Evolutionary conservation across 148 eudicot species (phyloP).

Genomic region (Amaranthus cruentus): DNA sequence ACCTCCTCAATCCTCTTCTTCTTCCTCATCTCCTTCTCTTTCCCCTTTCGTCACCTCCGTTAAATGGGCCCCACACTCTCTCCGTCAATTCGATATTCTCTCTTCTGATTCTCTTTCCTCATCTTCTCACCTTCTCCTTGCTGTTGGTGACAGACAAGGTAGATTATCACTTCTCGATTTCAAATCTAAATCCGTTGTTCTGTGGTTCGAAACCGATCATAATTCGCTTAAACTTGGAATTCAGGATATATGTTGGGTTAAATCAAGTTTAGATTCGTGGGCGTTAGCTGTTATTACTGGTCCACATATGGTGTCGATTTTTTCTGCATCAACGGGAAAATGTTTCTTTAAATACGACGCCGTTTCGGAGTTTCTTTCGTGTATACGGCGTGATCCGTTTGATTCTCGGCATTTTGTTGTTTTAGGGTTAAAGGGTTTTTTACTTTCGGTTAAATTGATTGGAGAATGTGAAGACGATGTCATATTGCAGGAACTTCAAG

Average conservation of each 20-base stretch:
- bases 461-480: conserved; percentile 66
- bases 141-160: conserved; percentile 89
- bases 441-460: conserved; percentile 46
- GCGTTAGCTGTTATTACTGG: conserved; percentile 70
- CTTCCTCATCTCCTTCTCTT: conserved; percentile 35
- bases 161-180: conserved; percentile 61
- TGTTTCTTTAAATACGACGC: conserved; percentile 87
- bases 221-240: conserved; percentile 47
- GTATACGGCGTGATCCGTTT: conserved; percentile 75
- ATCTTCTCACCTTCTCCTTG: conserved; percentile 53
- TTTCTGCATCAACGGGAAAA: conserved; percentile 48
- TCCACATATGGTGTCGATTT: conserved; percentile 59
- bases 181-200: conserved; percentile 37
- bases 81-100: conserved; percentile 43
- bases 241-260: conserved; percentile 91
- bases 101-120: conserved; percentile 35
- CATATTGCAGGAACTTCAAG: conserved; percentile 44
- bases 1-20: conserved; percentile 38
- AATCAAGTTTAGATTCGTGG: conserved; percentile 53
- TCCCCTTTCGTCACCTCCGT: conserved; percentile 86
- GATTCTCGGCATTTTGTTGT: conserved; percentile 60
- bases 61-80: conserved; percentile 67
- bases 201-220: conserved; percentile 40
- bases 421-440: conserved; percentile 65
- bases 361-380: conserved; percentile 56